These are phyloP conservation scores for Anaeramoeba ignava DNA, from an alignment of 78 protist genomes.

Conservation along the genomic window DNA sequence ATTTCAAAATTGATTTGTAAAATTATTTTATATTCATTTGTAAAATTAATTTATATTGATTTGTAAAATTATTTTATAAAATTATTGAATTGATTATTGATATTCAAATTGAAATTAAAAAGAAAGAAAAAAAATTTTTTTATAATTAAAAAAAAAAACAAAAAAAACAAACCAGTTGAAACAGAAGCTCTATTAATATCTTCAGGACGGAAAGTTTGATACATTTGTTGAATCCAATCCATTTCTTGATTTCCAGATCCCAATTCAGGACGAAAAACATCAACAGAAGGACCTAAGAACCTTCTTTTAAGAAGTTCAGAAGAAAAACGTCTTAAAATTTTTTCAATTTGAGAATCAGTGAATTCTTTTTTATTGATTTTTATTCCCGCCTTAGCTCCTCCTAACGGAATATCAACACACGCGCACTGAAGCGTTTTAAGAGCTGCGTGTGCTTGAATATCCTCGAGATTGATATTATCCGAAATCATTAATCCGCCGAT, in stretches of 20 bases:
- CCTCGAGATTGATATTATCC: constrained; percentile 56
- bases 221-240: not conserved
- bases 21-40: no score
- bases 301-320: not conserved
- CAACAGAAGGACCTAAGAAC: not conserved
- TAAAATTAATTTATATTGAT: no score
- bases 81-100: no score
- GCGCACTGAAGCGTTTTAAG: constrained; percentile 76
- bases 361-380: not conserved
- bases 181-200: not conserved
- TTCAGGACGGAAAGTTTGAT: not conserved
- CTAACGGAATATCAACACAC: not conserved
- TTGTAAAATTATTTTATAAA: no score
- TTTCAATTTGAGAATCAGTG: not conserved
- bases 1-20: no score
- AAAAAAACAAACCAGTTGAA: no score
- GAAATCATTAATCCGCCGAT: constrained; percentile 76
- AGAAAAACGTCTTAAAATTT: not conserved
- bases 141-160: no score
- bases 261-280: not conserved
- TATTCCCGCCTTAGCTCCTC: not conserved
- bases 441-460: constrained; percentile 66
- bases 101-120: no score
- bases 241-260: not conserved
- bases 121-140: no score